Conservation (phyloP, 192 early-diverging fungal species). For the Thamnidium elegans region DNA sequence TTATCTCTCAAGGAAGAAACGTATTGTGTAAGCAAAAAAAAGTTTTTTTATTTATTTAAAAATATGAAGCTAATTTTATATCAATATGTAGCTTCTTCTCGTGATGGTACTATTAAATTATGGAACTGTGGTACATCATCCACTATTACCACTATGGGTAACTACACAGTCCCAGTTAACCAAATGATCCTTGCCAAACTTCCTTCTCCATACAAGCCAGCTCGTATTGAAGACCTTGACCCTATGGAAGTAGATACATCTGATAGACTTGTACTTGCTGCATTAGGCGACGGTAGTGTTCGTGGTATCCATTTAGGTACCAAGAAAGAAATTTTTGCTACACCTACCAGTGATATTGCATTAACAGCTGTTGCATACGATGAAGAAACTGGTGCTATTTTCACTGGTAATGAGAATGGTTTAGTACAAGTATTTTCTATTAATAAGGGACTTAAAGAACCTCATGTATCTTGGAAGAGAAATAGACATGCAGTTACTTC, state of each 20-base stretch:
- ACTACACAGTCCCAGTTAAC: slow-evolving; percentile 30
- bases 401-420: slow-evolving; percentile 43
- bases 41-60: not conserved
- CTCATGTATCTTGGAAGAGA: slow-evolving; percentile 14
- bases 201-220: not conserved
- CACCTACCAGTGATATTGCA: slow-evolving; percentile 28
- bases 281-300: slow-evolving; percentile 36
- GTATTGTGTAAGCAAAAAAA: slow-evolving; percentile 52
- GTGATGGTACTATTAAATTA: slow-evolving; percentile 52
- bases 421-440: slow-evolving; percentile 46
- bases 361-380: slow-evolving; percentile 39
- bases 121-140: slow-evolving; percentile 58
- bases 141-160: slow-evolving; percentile 38
- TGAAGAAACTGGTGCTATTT: slow-evolving; percentile 29
- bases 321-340: slow-evolving; percentile 46
- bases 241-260: slow-evolving; percentile 45
- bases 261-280: slow-evolving; percentile 43
- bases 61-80: not conserved
- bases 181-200: slow-evolving; percentile 32
- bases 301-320: slow-evolving; percentile 46
- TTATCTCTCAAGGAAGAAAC: slow-evolving; percentile 64
- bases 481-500: slow-evolving; percentile 15
- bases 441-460: slow-evolving; percentile 19
- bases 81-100: slow-evolving; percentile 43
- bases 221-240: slow-evolving; percentile 17